Evolutionary conservation across 208 protist genomes (phyloP).

Genomic region (Acanthamoeba culbertsoni): DNA sequence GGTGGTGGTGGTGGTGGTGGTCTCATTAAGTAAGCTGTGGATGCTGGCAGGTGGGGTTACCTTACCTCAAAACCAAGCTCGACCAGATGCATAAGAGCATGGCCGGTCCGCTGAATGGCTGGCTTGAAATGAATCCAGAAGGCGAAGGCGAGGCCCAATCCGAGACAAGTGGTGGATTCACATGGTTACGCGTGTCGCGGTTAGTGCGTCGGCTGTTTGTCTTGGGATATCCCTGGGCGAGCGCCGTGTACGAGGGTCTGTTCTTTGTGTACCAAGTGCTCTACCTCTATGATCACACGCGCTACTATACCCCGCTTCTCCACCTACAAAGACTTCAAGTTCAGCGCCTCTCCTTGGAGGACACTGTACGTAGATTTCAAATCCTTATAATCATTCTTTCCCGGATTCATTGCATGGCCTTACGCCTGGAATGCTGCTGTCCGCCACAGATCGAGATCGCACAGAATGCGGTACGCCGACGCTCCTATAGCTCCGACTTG

Average conservation of each 20-base stretch:
- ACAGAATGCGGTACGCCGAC: not conserved
- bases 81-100: not conserved
- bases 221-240: not conserved
- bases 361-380: too few relatives aligned
- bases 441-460: not conserved
- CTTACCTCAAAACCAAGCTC: not conserved
- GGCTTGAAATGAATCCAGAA: not conserved
- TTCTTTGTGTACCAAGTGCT: slow-evolving; percentile 1
- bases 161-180: not conserved
- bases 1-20: too few relatives aligned
- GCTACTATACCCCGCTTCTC: not conserved
- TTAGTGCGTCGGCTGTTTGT: not conserved
- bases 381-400: too few relatives aligned
- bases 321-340: not conserved
- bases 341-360: not conserved
- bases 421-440: too few relatives aligned
- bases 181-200: not conserved
- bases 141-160: not conserved
- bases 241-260: not conserved
- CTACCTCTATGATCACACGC: not conserved
- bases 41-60: not conserved
- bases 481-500: too few relatives aligned
- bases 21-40: too few relatives aligned
- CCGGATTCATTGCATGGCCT: too few relatives aligned
- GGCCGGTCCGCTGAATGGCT: not conserved